Conservation (phyloP, 2,329 filamentous ascomycete species). For the Epichloe hybrida region DNA sequence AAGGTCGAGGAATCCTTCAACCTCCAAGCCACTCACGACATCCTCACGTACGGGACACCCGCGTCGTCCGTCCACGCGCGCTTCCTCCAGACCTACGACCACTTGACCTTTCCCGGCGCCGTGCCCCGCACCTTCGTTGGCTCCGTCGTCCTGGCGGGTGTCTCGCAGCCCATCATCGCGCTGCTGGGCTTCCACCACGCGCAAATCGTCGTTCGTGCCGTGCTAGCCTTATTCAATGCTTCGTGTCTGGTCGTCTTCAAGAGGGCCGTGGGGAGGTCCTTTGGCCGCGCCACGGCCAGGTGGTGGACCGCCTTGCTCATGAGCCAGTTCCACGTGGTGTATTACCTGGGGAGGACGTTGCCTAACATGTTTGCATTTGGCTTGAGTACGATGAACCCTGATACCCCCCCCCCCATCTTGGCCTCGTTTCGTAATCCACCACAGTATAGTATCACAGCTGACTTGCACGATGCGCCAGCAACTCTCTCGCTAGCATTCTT, state of each 20-base stretch:
- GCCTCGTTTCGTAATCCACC: not conserved
- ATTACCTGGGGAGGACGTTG: conserved; percentile 80
- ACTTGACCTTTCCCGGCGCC: conserved; percentile 78
- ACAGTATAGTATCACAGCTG: too few relatives aligned
- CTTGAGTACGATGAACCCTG: conserved; percentile 45
- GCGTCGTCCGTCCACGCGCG: conserved; percentile 25
- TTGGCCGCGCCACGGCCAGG: conserved; percentile 52
- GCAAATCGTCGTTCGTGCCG: conserved; percentile 54
- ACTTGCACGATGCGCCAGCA: conserved; percentile 27
- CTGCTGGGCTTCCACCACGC: conserved; percentile 41
- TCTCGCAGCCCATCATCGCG: conserved; percentile 53
- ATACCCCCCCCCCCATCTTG: not conserved
- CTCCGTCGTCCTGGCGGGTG: conserved; percentile 57
- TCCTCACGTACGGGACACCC: conserved; percentile 68
- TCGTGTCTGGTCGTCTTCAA: conserved; percentile 53
- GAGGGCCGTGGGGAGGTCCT: conserved; percentile 47
- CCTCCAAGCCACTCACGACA: conserved; percentile 84
- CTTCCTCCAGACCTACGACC: conserved; percentile 62
- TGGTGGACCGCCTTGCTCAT: conserved; percentile 74
- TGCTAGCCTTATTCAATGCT: conserved; percentile 68
- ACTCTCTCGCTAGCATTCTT: conserved; percentile 47
- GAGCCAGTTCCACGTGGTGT: conserved; percentile 84
- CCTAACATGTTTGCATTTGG: conserved; percentile 96
- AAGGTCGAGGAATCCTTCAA: conserved; percentile 99
- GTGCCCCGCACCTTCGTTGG: conserved; percentile 88